Evolutionary conservation across 768 basidiomycete species (phyloP).

Genomic region (Lanmaoa pseudosensibilis): DNA sequence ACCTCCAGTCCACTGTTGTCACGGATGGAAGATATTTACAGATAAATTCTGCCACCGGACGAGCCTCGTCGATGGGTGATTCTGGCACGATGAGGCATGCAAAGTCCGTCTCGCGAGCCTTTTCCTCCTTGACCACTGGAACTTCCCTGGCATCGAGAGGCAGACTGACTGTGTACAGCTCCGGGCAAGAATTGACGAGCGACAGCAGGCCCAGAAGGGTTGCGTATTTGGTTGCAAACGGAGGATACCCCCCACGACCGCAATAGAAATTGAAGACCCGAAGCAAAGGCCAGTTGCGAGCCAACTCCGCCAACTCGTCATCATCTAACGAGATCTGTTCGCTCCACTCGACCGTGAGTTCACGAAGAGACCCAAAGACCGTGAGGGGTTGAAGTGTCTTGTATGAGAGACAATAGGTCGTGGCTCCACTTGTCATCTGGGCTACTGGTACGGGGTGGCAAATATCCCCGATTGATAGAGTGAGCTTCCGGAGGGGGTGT

Average conservation of each 20-base stretch:
- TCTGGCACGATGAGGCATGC: background rate
- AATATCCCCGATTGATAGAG: background rate
- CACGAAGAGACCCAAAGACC: background rate
- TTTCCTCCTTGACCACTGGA: background rate
- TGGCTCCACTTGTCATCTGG: conserved; percentile 3
- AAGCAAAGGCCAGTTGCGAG: conserved; percentile 8
- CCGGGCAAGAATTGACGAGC: background rate
- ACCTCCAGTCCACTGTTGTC: background rate
- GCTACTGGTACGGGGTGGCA: background rate
- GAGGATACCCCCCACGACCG: conserved; percentile 2
- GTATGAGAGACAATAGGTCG: conserved; percentile 8
- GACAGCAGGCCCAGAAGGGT: conserved; percentile 11
- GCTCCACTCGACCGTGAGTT: conserved; percentile 8
- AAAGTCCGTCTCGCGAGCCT: background rate
- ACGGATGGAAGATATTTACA: conserved; percentile 3
- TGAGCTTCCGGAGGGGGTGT: background rate
- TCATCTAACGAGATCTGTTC: conserved; percentile 15
- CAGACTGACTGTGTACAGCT: background rate
- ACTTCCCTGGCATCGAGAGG: conserved; percentile 16
- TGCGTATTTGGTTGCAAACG: conserved; percentile 3
- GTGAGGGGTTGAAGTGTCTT: conserved; percentile 3
- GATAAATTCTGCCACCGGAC: conserved; percentile 15
- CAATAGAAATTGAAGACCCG: conserved; percentile 3
- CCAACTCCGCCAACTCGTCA: conserved; percentile 4
- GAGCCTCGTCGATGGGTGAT: conserved; percentile 11